Conservation (phyloP, 2,329 filamentous ascomycete genomes). For the Aspergillus thermomutatus region DNA sequence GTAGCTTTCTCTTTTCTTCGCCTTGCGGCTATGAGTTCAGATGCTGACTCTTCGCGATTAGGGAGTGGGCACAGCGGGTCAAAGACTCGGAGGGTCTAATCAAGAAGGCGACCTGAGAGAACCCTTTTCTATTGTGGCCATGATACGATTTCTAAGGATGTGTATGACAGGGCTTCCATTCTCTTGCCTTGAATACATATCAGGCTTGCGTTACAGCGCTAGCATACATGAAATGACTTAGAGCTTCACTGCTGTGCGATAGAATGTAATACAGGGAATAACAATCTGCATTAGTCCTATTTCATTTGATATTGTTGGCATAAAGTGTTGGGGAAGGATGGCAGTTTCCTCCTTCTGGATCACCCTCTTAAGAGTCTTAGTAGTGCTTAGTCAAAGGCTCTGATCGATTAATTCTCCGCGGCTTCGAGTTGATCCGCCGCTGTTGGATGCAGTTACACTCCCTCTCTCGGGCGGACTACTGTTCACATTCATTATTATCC, state of each 20-base stretch:
- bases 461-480: slow-evolving; percentile 5
- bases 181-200: not conserved
- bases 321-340: not conserved
- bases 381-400: slow-evolving; percentile 17
- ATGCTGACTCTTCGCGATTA: slow-evolving; percentile 16
- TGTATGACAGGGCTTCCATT: slow-evolving; percentile 9
- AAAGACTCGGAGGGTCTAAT: slow-evolving; percentile 46
- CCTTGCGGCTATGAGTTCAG: not conserved
- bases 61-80: slow-evolving; percentile 52
- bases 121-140: not conserved
- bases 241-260: not conserved
- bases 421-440: slow-evolving; percentile 20
- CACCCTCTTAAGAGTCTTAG: too few relatives aligned
- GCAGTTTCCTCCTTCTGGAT: not conserved
- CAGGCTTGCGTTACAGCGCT: slow-evolving; percentile 4
- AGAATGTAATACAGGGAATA: slow-evolving; percentile 3
- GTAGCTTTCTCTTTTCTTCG: slow-evolving; percentile 37
- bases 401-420: slow-evolving; percentile 8
- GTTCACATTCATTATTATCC: slow-evolving; percentile 4
- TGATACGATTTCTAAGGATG: slow-evolving; percentile 3
- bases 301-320: not conserved
- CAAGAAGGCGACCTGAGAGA: slow-evolving; percentile 29
- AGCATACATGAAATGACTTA: not conserved
- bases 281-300: not conserved
- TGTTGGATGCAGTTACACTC: slow-evolving; percentile 6